Conservation (phyloP, 345 rosid genomes). For the Eucalyptus polybractea region DNA sequence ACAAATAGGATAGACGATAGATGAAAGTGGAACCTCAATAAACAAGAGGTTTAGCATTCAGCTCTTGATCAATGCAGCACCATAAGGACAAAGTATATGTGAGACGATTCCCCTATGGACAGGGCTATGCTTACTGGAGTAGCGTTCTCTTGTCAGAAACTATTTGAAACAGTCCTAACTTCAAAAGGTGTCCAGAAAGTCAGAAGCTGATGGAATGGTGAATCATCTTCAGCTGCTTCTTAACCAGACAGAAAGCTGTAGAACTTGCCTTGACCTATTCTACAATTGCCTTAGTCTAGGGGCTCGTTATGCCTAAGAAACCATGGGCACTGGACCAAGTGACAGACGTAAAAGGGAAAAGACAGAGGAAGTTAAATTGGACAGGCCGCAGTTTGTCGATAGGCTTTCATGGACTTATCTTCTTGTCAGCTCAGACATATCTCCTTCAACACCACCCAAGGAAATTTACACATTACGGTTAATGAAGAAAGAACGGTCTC, state of each 20-base stretch:
- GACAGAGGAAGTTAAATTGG: not conserved
- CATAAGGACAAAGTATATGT: not conserved
- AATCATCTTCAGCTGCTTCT: not conserved
- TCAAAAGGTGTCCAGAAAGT: not conserved
- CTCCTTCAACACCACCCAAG: not conserved
- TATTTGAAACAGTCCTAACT: not conserved
- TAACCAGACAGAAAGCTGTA: too few species aligned
- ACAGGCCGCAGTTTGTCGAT: not conserved
- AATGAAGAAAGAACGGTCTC: not conserved
- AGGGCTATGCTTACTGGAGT: not conserved
- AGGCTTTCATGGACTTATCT: not conserved
- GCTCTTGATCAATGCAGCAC: not conserved
- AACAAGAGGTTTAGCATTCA: not conserved
- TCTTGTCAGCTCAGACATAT: not conserved
- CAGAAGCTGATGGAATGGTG: not conserved
- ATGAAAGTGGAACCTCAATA: not conserved
- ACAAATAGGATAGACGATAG: not conserved
- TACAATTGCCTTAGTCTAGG: too few species aligned
- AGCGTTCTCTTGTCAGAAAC: not conserved
- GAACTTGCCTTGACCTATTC: too few species aligned
- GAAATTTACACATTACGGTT: not conserved
- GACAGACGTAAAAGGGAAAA: not conserved
- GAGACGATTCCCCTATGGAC: not conserved
- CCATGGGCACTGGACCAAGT: not conserved
- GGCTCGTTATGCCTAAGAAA: too few species aligned